A percentile compares a stretch with the other conserved stretches of the same genome.
Evolutionary conservation across 169 alveolate genomes (phyloP).

Genomic region (Plasmodium falciparum): DNA sequence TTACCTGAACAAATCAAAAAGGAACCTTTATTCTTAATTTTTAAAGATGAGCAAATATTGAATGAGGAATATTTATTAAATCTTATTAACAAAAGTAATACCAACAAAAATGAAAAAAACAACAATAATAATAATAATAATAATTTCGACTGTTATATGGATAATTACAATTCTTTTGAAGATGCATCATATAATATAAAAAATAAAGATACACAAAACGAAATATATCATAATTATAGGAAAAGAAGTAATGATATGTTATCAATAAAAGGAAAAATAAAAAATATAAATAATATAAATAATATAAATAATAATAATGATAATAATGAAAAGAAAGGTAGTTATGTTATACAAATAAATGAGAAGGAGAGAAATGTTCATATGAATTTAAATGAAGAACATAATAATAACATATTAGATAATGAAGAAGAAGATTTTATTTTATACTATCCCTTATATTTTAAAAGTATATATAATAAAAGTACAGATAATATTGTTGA

Average conservation of each 20-base stretch:
- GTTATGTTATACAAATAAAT: background rate
- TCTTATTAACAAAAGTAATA: background rate
- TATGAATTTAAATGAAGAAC: background rate
- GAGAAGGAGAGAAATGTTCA: background rate
- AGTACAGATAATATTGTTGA: slow-evolving; percentile 7
- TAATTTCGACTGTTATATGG: background rate
- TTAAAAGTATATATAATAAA: slow-evolving; percentile 67
- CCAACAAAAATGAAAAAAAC: background rate
- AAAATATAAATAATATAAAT: background rate
- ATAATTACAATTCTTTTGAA: slow-evolving; percentile 30
- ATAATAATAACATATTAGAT: slow-evolving; percentile 1
- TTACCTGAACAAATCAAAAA: slow-evolving; percentile 29
- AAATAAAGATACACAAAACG: background rate
- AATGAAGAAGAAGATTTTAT: slow-evolving; percentile 24
- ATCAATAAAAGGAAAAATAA: background rate
- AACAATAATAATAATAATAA: too few relatives aligned
- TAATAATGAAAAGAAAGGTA: background rate
- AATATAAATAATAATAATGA: background rate
- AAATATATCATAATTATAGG: background rate
- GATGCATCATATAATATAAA: background rate
- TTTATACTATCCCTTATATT: slow-evolving; percentile 65
- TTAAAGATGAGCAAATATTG: slow-evolving; percentile 45
- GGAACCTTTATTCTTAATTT: slow-evolving; percentile 55
- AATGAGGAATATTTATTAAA: slow-evolving; percentile 40
- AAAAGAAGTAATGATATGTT: background rate